Evolutionary conservation across 768 basidiomycete species (phyloP).

Genomic region (Collybiopsis luxurians): DNA sequence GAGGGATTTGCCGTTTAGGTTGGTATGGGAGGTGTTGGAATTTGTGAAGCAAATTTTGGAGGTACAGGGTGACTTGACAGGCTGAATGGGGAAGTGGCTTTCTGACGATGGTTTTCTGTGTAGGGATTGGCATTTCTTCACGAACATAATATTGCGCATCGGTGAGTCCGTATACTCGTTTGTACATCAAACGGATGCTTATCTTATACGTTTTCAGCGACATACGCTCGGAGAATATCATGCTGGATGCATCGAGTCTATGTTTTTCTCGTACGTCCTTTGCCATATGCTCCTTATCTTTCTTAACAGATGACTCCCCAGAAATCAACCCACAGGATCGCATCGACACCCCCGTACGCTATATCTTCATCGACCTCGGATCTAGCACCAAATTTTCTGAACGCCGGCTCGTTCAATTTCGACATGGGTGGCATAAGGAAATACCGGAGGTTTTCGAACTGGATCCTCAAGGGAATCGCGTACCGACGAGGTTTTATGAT

Average conservation of each 20-base stretch:
- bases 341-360: background rate
- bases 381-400: background rate
- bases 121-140: constrained; percentile 7
- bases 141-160: constrained; percentile 8
- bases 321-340: background rate
- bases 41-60: background rate
- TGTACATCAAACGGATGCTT: background rate
- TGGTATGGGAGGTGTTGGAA: background rate
- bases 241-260: background rate
- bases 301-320: background rate
- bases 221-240: constrained; percentile 1
- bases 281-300: background rate
- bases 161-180: background rate
- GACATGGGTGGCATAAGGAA: constrained; percentile 1
- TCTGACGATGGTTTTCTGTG: background rate
- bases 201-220: background rate
- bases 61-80: too few relatives aligned
- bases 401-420: background rate
- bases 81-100: too few relatives aligned
- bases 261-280: background rate
- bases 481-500: background rate
- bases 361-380: constrained; percentile 1
- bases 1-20: constrained; percentile 2
- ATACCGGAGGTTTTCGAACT: constrained; percentile 1
- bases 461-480: background rate